phyloP scores from a whole-genome alignment of 345 rosid genomes.

The Salix purpurea region DNA sequence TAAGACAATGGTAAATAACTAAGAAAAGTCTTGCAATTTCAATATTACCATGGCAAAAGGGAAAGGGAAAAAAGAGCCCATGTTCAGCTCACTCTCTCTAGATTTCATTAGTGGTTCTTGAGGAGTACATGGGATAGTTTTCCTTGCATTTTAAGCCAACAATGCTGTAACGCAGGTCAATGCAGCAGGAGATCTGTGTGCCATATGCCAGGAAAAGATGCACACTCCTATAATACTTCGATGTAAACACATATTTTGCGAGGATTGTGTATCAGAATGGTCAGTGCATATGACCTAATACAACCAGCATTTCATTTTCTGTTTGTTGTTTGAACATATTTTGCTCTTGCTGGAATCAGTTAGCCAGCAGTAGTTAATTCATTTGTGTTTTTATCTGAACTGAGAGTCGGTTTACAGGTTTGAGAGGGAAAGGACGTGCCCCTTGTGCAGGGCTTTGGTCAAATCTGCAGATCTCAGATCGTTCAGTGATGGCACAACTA shows the following conservation, averaged over 20 bases:
- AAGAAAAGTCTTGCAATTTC: neutral
- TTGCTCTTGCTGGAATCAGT: neutral
- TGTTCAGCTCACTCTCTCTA: neutral
- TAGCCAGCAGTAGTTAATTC: neutral
- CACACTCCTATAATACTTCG: conserved; percentile 89
- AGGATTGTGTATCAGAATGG: conserved; percentile 99
- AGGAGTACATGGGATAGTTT: neutral
- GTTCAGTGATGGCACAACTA: conserved; percentile 93
- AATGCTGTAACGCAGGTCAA: conserved; percentile 55
- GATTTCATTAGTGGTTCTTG: neutral
- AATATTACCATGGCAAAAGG: neutral
- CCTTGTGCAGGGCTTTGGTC: conserved; percentile 92
- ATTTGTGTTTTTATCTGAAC: neutral
- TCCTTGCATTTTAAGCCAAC: neutral
- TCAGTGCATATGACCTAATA: conserved; percentile 25
- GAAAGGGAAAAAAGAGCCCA: too few relatives aligned
- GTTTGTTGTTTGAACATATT: neutral
- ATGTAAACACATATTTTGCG: conserved; percentile 95
- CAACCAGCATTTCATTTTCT: neutral
- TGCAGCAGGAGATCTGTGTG: conserved; percentile 93
- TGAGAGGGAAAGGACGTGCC: conserved; percentile 98
- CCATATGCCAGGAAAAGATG: conserved; percentile 99
- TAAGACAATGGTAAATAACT: neutral
- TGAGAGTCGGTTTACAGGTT: conserved; percentile 58
- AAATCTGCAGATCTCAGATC: conserved; percentile 92